Evolutionary conservation across 345 rosid species (phyloP), one percentile per base, ranked within the genome.

Genomic region (Lumnitzera littorea): DNA sequence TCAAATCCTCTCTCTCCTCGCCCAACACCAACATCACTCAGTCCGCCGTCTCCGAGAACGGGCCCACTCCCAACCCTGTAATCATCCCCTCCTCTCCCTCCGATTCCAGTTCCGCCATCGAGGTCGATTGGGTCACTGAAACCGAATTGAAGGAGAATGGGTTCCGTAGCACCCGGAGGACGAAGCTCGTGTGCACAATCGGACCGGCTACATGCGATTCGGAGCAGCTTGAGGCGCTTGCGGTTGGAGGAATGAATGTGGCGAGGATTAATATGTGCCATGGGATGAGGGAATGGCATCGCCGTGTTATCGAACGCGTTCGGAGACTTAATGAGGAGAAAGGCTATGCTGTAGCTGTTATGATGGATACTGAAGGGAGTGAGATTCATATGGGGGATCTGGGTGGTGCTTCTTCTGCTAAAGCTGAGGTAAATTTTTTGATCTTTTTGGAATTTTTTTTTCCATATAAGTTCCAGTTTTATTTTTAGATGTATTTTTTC

Each of bases 281-380:
- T 60, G 96, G 98, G 1, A 82, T 95, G 0, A 85, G 86, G 2
- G 98, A 91, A 58, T 95, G 99, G 99, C 99, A 95, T 62, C 79
- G 87, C 2, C 41, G 49, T 11, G 96, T 95, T 43, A 88, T 95
- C 50, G 84, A 86, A 23, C 81, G 95, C 10, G 96, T 95, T 4
- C 66, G 98, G 69, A 80, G 75, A 66, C 79, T 95, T 67, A 95
- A 95, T 62, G 96, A 88, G 61, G 98, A 95, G 78, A 95, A 91
- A 74, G 99, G 99, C 0, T 91, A 70, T 56, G 97, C 99, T 0
- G 99, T 95, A 43, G 99, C 99, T 2, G 82, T 95, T 56, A 95
- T 95, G 99, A 95, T 95, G 99, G 99, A 95, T 52, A 95, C 99
- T 23, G 98, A 95, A 82, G 99, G 99, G 13, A 95, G 99, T 56